phyloP scores from a whole-genome alignment of 2,329 filamentous ascomycete genomes.

The Colletotrichum godetiae region DNA sequence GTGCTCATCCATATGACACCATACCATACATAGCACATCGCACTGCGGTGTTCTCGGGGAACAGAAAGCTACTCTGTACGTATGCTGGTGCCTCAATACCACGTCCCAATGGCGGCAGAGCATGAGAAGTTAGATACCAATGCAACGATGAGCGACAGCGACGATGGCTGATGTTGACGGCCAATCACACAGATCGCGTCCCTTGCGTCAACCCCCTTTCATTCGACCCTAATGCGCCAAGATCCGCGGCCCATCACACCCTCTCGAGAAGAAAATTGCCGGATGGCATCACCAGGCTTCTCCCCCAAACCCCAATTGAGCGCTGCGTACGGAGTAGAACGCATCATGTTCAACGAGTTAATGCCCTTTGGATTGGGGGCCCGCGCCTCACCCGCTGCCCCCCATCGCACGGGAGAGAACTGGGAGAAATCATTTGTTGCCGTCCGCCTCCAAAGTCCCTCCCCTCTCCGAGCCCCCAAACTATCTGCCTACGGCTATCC shows the following conservation, averaged over 20 bases:
- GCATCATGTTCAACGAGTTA: background rate
- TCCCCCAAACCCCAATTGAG: background rate
- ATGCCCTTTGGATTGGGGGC: background rate
- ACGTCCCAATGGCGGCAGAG: background rate
- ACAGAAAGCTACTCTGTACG: background rate
- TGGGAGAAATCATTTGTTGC: background rate
- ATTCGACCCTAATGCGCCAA: slow-evolving; percentile 27
- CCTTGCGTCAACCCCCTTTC: slow-evolving; percentile 30
- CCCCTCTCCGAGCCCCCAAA: background rate
- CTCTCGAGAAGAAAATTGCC: slow-evolving; percentile 6
- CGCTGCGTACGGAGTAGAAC: background rate
- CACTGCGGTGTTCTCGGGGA: background rate
- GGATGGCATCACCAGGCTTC: slow-evolving; percentile 7
- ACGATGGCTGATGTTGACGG: slow-evolving; percentile 5
- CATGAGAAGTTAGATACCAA: background rate
- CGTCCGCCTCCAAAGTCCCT: background rate
- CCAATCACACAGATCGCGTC: slow-evolving; percentile 24
- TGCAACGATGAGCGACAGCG: background rate
- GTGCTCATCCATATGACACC: background rate
- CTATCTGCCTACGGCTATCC: slow-evolving; percentile 2
- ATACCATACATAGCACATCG: background rate
- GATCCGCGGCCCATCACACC: slow-evolving; percentile 9
- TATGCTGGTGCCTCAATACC: background rate
- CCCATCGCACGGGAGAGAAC: background rate
- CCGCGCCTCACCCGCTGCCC: slow-evolving; percentile 18